A percentile compares a stretch with the other conserved stretches of the same genome.
phyloP scores from a whole-genome alignment of 257 asterid genomes.

The Prunella vulgaris region DNA sequence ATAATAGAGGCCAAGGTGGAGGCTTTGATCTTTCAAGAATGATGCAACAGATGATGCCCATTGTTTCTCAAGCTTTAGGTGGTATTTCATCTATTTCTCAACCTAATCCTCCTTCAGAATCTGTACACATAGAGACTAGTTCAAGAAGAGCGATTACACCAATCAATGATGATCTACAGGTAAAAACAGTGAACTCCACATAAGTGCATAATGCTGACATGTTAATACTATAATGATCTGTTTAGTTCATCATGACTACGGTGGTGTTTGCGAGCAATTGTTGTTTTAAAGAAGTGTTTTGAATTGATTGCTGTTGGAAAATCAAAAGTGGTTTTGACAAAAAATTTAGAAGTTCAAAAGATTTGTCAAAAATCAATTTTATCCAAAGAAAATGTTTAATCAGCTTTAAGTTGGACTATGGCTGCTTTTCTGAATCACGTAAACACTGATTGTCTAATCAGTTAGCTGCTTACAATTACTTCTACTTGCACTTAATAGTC shows the following conservation, averaged over 20 bases:
- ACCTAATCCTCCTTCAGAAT: conserved; percentile 26
- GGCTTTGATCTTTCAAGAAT: conserved; percentile 78
- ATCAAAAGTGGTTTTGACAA: not conserved
- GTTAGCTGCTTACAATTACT: too few relatives aligned
- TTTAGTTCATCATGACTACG: not conserved
- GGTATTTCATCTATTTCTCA: conserved; percentile 50
- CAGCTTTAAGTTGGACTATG: not conserved
- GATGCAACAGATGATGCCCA: conserved; percentile 96
- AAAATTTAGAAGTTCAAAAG: not conserved
- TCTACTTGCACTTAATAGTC: not conserved
- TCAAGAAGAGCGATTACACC: conserved; percentile 25
- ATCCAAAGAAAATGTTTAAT: not conserved
- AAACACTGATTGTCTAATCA: too few relatives aligned
- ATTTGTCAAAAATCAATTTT: too few relatives aligned
- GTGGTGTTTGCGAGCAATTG: not conserved
- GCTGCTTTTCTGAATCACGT: too few relatives aligned
- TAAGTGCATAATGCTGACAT: not conserved
- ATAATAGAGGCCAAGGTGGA: conserved; percentile 49
- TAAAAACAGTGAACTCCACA: conserved; percentile 1
- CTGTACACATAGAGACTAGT: conserved; percentile 19
- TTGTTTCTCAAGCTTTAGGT: conserved; percentile 90
- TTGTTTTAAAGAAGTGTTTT: not conserved
- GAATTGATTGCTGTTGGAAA: not conserved
- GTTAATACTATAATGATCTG: not conserved
- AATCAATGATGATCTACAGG: conserved; percentile 40